Conservation (phyloP, 1,284 basidiomycete species). For the Cutaneotrichosporon sp. region DNA sequence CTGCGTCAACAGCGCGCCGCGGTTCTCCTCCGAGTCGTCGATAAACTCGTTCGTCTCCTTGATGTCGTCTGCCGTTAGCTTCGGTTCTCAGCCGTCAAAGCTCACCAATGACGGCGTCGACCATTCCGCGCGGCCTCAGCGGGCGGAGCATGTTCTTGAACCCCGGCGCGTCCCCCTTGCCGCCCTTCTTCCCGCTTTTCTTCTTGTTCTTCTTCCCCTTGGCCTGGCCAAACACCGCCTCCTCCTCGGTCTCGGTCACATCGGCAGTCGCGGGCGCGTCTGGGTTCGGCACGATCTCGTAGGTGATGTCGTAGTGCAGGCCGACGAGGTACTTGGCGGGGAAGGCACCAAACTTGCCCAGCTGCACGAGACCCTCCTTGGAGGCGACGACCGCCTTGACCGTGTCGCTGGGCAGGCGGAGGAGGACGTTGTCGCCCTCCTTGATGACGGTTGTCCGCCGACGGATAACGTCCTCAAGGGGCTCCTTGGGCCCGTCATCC, state of each 20-base stretch:
- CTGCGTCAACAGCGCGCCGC: constrained; percentile 64
- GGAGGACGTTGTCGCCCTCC: constrained; percentile 54
- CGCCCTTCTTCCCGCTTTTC: constrained; percentile 28
- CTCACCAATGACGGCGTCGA: constrained; percentile 48
- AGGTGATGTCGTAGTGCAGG: constrained; percentile 56
- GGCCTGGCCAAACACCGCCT: constrained; percentile 32
- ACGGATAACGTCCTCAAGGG: constrained; percentile 40
- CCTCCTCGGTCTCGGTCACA: constrained; percentile 15
- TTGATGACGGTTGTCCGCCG: constrained; percentile 49
- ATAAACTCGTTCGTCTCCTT: constrained; percentile 52
- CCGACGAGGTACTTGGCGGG: constrained; percentile 53
- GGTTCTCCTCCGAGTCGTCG: constrained; percentile 64
- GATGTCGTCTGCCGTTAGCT: constrained; percentile 42
- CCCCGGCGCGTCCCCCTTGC: constrained; percentile 31
- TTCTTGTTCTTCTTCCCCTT: constrained; percentile 40
- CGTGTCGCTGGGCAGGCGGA: constrained; percentile 54
- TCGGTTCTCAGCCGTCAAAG: not conserved
- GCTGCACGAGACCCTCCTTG: constrained; percentile 46
- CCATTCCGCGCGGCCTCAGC: constrained; percentile 33
- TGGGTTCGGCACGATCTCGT: constrained; percentile 48
- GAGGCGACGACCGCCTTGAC: constrained; percentile 54
- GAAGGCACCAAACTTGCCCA: constrained; percentile 57
- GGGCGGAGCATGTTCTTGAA: constrained; percentile 47
- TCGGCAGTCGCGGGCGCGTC: not conserved
- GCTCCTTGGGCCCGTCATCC: constrained; percentile 22